Evolutionary conservation across 75 land plant genomes (phyloP).

Genomic region (Pinus albicaulis): DNA sequence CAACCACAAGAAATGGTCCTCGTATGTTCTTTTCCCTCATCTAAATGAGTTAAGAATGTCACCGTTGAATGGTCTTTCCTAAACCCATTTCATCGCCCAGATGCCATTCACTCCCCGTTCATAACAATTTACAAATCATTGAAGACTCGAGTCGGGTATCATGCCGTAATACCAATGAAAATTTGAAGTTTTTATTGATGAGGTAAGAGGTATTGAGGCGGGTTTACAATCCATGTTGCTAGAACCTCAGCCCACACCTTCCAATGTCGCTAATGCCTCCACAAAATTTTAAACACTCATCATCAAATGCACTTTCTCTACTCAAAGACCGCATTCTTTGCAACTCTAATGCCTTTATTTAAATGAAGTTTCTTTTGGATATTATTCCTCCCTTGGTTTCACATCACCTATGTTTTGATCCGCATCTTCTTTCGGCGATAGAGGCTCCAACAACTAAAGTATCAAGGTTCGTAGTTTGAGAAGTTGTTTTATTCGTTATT

Average conservation of each 20-base stretch:
- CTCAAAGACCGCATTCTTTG: slow-evolving; percentile 75
- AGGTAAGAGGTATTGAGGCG: too few relatives aligned
- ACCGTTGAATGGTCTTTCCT: too few relatives aligned
- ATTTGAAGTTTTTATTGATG: too few relatives aligned
- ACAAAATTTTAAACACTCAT: slow-evolving; percentile 61
- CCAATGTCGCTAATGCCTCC: slow-evolving; percentile 32
- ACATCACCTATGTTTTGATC: slow-evolving; percentile 18
- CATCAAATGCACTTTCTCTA: too few relatives aligned
- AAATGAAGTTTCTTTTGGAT: slow-evolving; percentile 75
- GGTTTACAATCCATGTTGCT: slow-evolving; percentile 79
- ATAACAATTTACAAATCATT: too few relatives aligned
- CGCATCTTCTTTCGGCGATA: slow-evolving; percentile 13
- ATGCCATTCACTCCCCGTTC: slow-evolving; percentile 99
- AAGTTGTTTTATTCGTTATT: slow-evolving; percentile 80
- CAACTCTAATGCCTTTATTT: slow-evolving; percentile 70
- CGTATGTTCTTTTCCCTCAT: too few relatives aligned
- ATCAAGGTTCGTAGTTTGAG: slow-evolving; percentile 33
- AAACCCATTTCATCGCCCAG: slow-evolving; percentile 99
- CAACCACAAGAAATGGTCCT: too few relatives aligned
- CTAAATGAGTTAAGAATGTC: too few relatives aligned
- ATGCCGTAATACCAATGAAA: too few relatives aligned
- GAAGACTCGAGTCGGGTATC: slow-evolving; percentile 94
- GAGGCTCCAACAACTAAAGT: slow-evolving; percentile 18
- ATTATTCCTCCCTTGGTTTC: slow-evolving; percentile 45
- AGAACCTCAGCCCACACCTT: slow-evolving; percentile 39